Evolutionary conservation across 192 early-diverging fungal genomes (phyloP).

Genomic region (Rhizoclosmatium sp.): DNA sequence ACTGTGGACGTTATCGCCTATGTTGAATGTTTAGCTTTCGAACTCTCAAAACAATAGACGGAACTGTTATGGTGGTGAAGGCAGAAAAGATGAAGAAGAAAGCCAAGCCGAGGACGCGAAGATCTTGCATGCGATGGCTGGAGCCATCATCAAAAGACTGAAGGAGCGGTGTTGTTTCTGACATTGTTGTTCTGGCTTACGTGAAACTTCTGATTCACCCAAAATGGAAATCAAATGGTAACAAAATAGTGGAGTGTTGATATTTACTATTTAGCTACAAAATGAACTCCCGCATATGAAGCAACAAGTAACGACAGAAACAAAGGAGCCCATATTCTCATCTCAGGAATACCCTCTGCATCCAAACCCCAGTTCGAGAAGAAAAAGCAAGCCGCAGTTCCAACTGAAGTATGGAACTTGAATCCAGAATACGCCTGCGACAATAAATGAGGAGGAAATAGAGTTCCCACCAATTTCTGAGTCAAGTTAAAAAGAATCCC

Average conservation of each 20-base stretch:
- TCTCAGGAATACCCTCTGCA: slow-evolving; percentile 9
- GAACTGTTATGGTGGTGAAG: neutral
- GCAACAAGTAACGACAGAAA: neutral
- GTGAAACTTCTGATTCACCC: neutral
- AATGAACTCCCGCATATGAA: neutral
- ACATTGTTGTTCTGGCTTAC: neutral
- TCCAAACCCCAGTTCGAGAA: slow-evolving; percentile 12
- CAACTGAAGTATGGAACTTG: slow-evolving; percentile 35
- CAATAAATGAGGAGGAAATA: neutral
- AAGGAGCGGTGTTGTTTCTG: neutral
- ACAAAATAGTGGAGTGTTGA: too few species aligned
- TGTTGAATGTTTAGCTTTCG: neutral
- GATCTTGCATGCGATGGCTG: slow-evolving; percentile 10
- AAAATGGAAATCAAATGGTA: neutral
- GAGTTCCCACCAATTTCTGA: slow-evolving; percentile 18
- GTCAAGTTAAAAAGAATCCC: slow-evolving; percentile 11
- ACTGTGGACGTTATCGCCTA: slow-evolving; percentile 29
- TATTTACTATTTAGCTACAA: neutral
- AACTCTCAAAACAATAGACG: slow-evolving; percentile 3
- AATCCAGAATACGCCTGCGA: slow-evolving; percentile 12
- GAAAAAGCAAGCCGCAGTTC: slow-evolving; percentile 17
- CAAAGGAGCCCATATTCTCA: slow-evolving; percentile 19
- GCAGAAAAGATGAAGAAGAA: slow-evolving; percentile 32
- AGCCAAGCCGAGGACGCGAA: slow-evolving; percentile 17
- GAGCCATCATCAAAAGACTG: neutral